A percentile compares a stretch with the other conserved stretches of the same genome.
These are phyloP conservation scores for Fragaria vesca DNA, from an alignment of 306 rosid species.

Conservation along the genomic window DNA sequence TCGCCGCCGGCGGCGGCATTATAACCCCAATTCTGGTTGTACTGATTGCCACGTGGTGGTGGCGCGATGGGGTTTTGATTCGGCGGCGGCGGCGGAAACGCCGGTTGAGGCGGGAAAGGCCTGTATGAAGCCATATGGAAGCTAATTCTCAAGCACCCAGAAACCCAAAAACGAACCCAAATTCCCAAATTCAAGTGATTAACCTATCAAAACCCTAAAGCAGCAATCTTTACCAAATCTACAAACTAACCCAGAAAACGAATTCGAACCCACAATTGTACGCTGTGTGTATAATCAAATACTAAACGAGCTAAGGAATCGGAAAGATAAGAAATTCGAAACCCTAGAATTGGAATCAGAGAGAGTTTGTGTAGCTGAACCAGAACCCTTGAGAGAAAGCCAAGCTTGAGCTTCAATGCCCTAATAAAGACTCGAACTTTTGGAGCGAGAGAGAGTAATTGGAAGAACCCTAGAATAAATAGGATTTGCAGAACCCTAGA, in stretches of 20 bases:
- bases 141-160: conserved; percentile 21
- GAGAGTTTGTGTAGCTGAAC: neutral
- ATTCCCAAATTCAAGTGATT: conserved; percentile 7
- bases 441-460: neutral
- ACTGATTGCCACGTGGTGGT: conserved; percentile 47
- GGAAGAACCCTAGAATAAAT: neutral
- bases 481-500: neutral
- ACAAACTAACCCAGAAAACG: neutral
- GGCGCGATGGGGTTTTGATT: conserved; percentile 58
- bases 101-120: conserved; percentile 88
- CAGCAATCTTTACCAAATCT: neutral
- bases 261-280: neutral
- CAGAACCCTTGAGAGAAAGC: neutral
- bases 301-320: neutral
- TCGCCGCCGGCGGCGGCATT: conserved; percentile 27
- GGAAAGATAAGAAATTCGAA: neutral
- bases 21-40: conserved; percentile 65
- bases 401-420: neutral
- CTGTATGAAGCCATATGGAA: conserved; percentile 81
- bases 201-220: conserved; percentile 20
- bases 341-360: neutral
- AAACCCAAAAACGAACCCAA: neutral
- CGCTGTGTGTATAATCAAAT: neutral
- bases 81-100: conserved; percentile 46
- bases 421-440: neutral